Evolutionary conservation across 2,329 filamentous ascomycete genomes (phyloP), one percentile per base, ranked within the genome.

Genomic region (Anthostomella pinea): DNA sequence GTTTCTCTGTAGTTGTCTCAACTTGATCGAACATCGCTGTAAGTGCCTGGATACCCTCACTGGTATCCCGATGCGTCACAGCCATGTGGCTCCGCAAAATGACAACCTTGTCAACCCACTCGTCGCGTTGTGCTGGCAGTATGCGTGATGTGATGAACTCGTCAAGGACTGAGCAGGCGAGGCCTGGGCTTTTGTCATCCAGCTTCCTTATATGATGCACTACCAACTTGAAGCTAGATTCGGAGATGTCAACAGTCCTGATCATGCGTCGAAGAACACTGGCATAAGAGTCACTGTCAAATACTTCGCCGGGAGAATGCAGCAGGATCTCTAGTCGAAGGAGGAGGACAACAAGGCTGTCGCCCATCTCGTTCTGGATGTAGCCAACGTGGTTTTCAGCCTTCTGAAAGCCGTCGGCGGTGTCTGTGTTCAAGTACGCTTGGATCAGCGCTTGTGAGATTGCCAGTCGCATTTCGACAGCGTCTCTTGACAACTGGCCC

Each of bases 61-160:
- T 22, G 46, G 67, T 66, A 46, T 51, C 63, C 36, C 48, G 66
- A n/a, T 65, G 69, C 35, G 66, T 67, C 0, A 76, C 79, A 5
- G 71, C 66, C 55, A 88, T 77, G 73, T 81, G 84, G 5, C 88
- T 64, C 3, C 85, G 74, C 5, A 78, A 79, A 13, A 94, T 69
- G 8, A 89, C 59, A 0, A 76, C 70, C 49, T 78, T 84, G 41
- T 90, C 86, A 20, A 87, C 67, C 80, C 82, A 87, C 3, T 69
- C 66, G 72, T 71, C 3, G 66, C 68, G 35, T 18, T 49, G 36
- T 17, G 69, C 62, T 39, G 65, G 49, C 43, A 79, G 48, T 16
- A 89, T 57, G 17, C 77, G 69, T n/a, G 69, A 59, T 9, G 66
- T 58, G 6, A 94, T 68, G 20, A 95, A 70, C 7, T 81, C 69